These are phyloP conservation scores for Brassica hybrid DNA, from an alignment of 441 rosid genomes.

Conservation along the genomic window DNA sequence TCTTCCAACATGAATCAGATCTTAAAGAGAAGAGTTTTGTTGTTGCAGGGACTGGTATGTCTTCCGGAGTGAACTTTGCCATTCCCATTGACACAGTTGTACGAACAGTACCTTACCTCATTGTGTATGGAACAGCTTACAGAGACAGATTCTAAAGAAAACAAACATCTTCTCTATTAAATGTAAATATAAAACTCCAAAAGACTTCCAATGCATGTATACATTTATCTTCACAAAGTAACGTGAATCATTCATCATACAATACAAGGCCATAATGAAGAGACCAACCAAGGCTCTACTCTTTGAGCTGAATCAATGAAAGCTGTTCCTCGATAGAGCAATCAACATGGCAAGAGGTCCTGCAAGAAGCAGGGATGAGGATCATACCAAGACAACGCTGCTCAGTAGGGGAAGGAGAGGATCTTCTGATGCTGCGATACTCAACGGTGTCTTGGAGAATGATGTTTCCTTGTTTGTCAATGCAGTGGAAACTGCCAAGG, in stretches of 20 bases:
- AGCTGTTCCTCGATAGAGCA: constrained; percentile 80
- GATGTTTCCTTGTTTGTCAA: constrained; percentile 93
- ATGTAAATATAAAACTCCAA: constrained; percentile 7
- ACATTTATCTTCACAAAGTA: constrained; percentile 15
- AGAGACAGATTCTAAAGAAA: constrained; percentile 66
- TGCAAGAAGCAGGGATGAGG: constrained; percentile 75
- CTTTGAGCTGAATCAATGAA: constrained; percentile 61
- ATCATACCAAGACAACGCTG: constrained; percentile 79
- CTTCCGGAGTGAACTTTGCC: constrained; percentile 49
- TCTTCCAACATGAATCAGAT: background rate
- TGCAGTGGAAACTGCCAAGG: constrained; percentile 80
- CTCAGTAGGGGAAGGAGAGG: constrained; percentile 28
- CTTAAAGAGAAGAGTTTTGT: background rate
- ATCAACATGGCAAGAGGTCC: constrained; percentile 84
- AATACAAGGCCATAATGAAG: constrained; percentile 5
- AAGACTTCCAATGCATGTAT: background rate
- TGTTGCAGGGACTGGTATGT: constrained; percentile 1
- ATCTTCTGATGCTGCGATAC: constrained; percentile 23
- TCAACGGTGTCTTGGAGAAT: constrained; percentile 91
- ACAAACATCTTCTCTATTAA: too few relatives aligned
- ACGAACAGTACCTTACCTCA: constrained; percentile 70
- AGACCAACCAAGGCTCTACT: constrained; percentile 22
- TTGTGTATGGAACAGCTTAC: constrained; percentile 85
- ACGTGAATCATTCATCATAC: constrained; percentile 15
- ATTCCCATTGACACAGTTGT: constrained; percentile 79